Conservation (phyloP, 306 rosid species). For the Castanopsis chinensis region DNA sequence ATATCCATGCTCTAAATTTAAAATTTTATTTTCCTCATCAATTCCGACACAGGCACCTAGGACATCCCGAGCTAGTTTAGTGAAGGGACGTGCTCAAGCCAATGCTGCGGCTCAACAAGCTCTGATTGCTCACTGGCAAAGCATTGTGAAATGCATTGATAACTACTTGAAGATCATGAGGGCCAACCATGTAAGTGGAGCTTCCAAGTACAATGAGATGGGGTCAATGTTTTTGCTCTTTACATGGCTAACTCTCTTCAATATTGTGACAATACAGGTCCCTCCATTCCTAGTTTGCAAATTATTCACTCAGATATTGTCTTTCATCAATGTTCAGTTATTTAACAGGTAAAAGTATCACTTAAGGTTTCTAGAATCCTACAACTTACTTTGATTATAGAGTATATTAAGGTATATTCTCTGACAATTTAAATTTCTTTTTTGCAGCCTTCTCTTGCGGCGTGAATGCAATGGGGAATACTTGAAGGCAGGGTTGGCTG, state of each 20-base stretch:
- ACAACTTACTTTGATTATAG: no score
- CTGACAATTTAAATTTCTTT: neutral
- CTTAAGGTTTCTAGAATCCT: neutral
- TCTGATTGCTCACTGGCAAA: constrained; percentile 98
- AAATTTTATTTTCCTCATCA: constrained; percentile 15
- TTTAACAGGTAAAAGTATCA: constrained; percentile 73
- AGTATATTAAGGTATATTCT: no score
- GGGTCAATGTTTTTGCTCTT: no score
- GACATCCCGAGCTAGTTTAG: constrained; percentile 86
- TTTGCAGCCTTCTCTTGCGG: constrained; percentile 90
- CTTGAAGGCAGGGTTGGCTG: constrained; percentile 93
- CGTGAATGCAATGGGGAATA: constrained; percentile 99
- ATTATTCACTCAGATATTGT: constrained; percentile 93
- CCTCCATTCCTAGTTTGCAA: constrained; percentile 94
- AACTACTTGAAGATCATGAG: constrained; percentile 84
- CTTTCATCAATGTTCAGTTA: constrained; percentile 94
- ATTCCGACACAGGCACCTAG: constrained; percentile 81
- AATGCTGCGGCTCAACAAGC: constrained; percentile 95
- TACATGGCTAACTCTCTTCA: no score
- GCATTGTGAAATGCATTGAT: constrained; percentile 87
- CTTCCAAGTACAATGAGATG: neutral
- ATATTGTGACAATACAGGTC: constrained; percentile 38
- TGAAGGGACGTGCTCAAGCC: constrained; percentile 96
- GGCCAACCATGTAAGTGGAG: constrained; percentile 82
- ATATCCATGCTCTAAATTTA: constrained; percentile 2